Conservation (phyloP, 768 basidiomycete genomes). For the Crepidotus variabilis region DNA sequence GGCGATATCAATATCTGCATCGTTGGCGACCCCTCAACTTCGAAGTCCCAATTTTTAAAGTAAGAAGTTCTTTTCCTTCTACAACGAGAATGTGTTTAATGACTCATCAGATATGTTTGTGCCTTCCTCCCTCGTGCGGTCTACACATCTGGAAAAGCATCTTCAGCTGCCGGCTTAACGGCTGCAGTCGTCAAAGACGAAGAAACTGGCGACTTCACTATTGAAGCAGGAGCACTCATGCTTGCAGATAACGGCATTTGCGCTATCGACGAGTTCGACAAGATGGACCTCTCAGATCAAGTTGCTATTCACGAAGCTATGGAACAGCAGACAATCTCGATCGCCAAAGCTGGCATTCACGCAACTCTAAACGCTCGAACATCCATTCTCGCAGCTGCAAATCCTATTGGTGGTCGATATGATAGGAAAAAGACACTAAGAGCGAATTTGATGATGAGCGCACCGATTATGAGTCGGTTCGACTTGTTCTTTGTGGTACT, state of each 20-base stretch:
- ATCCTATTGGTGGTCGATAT: conserved; percentile 95
- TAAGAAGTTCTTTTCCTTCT: conserved; percentile 31
- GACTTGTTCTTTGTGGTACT: conserved; percentile 98
- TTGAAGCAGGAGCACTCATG: conserved; percentile 99
- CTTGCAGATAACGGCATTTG: conserved; percentile 99
- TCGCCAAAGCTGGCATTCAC: conserved; percentile 98
- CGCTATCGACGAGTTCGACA: conserved; percentile 99
- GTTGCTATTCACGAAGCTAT: conserved; percentile 99
- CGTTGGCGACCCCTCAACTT: conserved; percentile 94
- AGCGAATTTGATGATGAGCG: conserved; percentile 95
- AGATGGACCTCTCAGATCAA: conserved; percentile 98
- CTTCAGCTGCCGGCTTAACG: conserved; percentile 97
- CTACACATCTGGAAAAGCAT: conserved; percentile 99
- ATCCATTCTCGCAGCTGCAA: conserved; percentile 95
- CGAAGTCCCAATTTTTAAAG: conserved; percentile 99
- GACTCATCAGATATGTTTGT: conserved; percentile 77
- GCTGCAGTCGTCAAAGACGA: conserved; percentile 98
- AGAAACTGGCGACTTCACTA: conserved; percentile 98
- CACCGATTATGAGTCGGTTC: conserved; percentile 98
- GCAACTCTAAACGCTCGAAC: conserved; percentile 97
- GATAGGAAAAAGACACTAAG: conserved; percentile 90
- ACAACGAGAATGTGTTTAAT: not conserved
- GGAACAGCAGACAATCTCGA: conserved; percentile 99
- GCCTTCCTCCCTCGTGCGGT: conserved; percentile 97
- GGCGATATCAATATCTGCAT: conserved; percentile 99